These are phyloP conservation scores for Fusarium secorum DNA, from an alignment of 2,329 filamentous ascomycete species.

Conservation along the genomic window DNA sequence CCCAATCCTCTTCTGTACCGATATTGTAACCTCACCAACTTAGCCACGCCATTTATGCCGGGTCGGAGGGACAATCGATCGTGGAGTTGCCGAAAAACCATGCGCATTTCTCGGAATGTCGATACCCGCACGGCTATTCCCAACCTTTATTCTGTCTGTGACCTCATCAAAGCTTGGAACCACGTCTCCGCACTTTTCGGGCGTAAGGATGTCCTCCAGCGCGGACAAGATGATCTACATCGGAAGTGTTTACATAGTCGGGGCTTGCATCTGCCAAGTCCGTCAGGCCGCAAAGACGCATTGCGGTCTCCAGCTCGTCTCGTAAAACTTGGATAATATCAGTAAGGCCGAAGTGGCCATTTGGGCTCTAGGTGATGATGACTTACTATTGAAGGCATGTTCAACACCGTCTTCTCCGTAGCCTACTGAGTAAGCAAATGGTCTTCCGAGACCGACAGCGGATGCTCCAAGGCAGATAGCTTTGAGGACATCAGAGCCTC, in stretches of 20 bases:
- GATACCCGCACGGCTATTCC: not conserved
- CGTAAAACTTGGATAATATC: not conserved
- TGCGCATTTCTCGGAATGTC: not conserved
- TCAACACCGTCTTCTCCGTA: not conserved
- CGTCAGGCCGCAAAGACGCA: not conserved
- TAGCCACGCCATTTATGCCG: not conserved
- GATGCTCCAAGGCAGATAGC: not conserved
- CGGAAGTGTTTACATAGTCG: not conserved
- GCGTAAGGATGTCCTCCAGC: not conserved
- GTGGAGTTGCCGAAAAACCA: not conserved
- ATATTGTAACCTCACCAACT: not conserved
- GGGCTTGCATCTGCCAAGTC: not conserved
- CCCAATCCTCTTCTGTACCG: not conserved
- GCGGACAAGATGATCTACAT: not conserved
- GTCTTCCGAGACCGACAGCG: not conserved
- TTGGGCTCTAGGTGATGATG: accelerated
- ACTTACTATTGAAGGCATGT: not conserved
- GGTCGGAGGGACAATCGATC: not conserved
- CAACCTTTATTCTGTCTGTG: not conserved
- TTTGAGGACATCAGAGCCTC: not conserved
- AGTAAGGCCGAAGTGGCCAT: not conserved
- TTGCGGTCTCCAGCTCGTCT: not conserved
- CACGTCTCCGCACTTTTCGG: not conserved
- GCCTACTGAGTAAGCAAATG: not conserved
- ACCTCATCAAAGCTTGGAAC: not conserved